phyloP scores from a whole-genome alignment of 2,329 filamentous ascomycete species.

The Zopfia rhizophila region DNA sequence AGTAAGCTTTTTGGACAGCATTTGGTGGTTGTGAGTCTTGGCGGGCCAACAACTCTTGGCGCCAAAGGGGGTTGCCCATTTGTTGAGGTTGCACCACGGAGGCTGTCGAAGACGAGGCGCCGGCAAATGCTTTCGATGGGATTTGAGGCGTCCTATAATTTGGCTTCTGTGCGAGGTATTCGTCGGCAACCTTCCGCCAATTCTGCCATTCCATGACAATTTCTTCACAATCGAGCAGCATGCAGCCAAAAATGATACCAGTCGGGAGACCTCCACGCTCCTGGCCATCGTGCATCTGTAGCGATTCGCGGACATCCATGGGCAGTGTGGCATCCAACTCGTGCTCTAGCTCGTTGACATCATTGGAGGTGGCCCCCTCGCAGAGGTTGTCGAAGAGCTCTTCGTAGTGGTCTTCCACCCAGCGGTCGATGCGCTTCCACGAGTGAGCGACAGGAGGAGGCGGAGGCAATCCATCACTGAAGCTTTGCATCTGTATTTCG shows the following conservation, averaged over 20 bases:
- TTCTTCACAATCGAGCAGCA: conserved; percentile 97
- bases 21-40: conserved; percentile 90
- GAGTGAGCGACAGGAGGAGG: conserved; percentile 88
- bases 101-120: conserved; percentile 74
- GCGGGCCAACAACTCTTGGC: conserved; percentile 81
- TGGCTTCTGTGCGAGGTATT: conserved; percentile 75
- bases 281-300: conserved; percentile 94
- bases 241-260: conserved; percentile 90
- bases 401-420: conserved; percentile 94
- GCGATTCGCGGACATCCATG: conserved; percentile 90
- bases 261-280: conserved; percentile 92
- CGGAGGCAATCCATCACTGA: conserved; percentile 89
- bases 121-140: conserved; percentile 77
- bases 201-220: conserved; percentile 98
- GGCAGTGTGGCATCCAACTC: conserved; percentile 94
- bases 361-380: conserved; percentile 91
- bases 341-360: conserved; percentile 96
- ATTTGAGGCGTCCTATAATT: conserved; percentile 68
- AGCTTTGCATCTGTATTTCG: conserved; percentile 97
- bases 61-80: conserved; percentile 75
- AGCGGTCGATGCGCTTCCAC: conserved; percentile 92
- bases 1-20: conserved; percentile 90
- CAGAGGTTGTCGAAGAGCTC: conserved; percentile 94
- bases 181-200: conserved; percentile 92
- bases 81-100: conserved; percentile 62